These are phyloP conservation scores for Penicillium malachiteum DNA, from an alignment of 495 filamentous ascomycete species.

Conservation along the genomic window DNA sequence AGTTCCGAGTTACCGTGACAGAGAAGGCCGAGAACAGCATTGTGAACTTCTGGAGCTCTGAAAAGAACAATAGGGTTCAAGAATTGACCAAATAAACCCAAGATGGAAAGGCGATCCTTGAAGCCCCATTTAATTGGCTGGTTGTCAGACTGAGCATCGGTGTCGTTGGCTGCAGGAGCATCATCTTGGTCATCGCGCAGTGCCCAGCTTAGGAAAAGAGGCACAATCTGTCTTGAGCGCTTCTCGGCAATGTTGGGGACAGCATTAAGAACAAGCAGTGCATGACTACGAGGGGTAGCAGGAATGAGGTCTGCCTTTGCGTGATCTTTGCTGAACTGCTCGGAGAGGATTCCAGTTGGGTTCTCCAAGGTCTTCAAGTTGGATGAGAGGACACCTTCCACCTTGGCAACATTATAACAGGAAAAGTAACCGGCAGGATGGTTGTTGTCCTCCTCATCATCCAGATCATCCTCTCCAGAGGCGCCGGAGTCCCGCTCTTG, in stretches of 20 bases:
- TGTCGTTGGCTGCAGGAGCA: constrained; percentile 31
- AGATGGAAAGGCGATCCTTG: constrained; percentile 76
- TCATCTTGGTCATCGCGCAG: constrained; percentile 49
- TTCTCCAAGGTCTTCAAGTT: constrained; percentile 25
- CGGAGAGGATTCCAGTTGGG: constrained; percentile 21
- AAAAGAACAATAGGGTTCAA: constrained; percentile 80
- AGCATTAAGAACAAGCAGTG: constrained; percentile 72
- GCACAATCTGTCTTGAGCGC: constrained; percentile 77
- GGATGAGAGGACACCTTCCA: constrained; percentile 47
- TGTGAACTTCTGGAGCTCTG: constrained; percentile 72
- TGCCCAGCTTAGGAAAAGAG: constrained; percentile 80
- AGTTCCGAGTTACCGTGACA: constrained; percentile 86
- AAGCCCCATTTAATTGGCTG: constrained; percentile 49
- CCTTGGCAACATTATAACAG: constrained; percentile 68
- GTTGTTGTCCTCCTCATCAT: constrained; percentile 25
- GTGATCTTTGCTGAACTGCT: constrained; percentile 38
- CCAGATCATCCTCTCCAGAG: constrained; percentile 17
- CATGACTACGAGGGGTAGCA: constrained; percentile 63
- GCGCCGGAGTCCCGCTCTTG: constrained; percentile 49
- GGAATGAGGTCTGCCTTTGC: constrained; percentile 34
- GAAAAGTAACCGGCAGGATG: constrained; percentile 62
- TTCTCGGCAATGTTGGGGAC: constrained; percentile 79
- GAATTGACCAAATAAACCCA: constrained; percentile 82
- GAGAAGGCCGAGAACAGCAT: constrained; percentile 68
- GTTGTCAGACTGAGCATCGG: constrained; percentile 14